Conservation (phyloP, 352 stramenopile species). For the Phytophthora sansomeana region DNA sequence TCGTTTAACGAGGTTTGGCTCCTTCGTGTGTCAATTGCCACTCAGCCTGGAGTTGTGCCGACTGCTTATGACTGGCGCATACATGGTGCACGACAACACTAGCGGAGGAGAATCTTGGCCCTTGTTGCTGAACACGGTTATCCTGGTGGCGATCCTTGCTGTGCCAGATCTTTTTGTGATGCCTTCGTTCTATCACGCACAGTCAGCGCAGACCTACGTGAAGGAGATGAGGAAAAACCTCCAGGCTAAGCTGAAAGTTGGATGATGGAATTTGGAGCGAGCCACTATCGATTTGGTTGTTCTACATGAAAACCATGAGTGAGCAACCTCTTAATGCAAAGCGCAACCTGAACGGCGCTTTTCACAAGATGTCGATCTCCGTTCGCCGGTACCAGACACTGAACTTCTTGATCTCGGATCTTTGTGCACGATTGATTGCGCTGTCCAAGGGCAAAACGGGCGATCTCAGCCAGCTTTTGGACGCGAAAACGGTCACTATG, state of each 20-base stretch:
- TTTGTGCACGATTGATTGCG: slow-evolving; percentile 69
- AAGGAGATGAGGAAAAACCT: slow-evolving; percentile 83
- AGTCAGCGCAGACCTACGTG: slow-evolving; percentile 69
- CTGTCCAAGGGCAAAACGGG: slow-evolving; percentile 50
- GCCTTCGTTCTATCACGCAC: slow-evolving; percentile 82
- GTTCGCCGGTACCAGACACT: slow-evolving; percentile 75
- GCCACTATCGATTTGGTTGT: slow-evolving; percentile 73
- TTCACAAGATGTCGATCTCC: slow-evolving; percentile 70
- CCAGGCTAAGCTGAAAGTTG: slow-evolving; percentile 69
- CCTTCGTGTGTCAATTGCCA: slow-evolving; percentile 83
- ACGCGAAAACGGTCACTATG: slow-evolving; percentile 57
- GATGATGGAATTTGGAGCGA: slow-evolving; percentile 80
- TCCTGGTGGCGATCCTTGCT: slow-evolving; percentile 72
- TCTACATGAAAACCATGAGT: slow-evolving; percentile 69
- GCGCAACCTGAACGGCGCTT: slow-evolving; percentile 46
- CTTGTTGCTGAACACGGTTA: slow-evolving; percentile 64
- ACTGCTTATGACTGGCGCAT: slow-evolving; percentile 70
- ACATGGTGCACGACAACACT: slow-evolving; percentile 45
- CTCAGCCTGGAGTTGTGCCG: slow-evolving; percentile 80
- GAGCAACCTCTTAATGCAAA: slow-evolving; percentile 53
- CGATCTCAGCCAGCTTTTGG: slow-evolving; percentile 51
- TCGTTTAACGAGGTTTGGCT: slow-evolving; percentile 77
- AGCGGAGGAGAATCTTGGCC: slow-evolving; percentile 40
- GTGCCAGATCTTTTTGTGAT: slow-evolving; percentile 78
- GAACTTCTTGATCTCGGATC: slow-evolving; percentile 82